phyloP scores from a whole-genome alignment of 2,329 filamentous ascomycete genomes.

The Aspergillus hortae region DNA sequence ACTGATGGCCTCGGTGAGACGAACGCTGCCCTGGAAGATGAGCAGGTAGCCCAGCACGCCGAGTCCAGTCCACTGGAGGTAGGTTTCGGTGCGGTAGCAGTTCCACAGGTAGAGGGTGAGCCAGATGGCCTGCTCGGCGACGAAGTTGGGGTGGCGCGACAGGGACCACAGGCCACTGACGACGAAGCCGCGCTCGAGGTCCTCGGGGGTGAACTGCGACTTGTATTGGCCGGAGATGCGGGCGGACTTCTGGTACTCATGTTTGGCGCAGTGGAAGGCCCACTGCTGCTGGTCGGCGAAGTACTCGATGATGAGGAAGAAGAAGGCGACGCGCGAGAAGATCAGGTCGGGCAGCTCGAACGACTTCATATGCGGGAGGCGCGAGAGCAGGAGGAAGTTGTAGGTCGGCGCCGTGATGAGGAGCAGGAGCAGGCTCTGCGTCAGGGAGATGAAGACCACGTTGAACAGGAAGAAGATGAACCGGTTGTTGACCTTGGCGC shows the following conservation, averaged over 20 bases:
- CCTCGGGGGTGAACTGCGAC: conserved; percentile 58
- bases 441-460: conserved; percentile 79
- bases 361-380: conserved; percentile 53
- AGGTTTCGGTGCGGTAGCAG: conserved; percentile 66
- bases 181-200: conserved; percentile 86
- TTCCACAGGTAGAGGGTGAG: conserved; percentile 83
- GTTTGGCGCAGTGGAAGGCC: conserved; percentile 80
- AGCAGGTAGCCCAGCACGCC: conserved; percentile 68
- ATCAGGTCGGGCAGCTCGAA: conserved; percentile 59
- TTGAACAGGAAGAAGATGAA: conserved; percentile 84
- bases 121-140: conserved; percentile 90
- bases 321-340: conserved; percentile 55
- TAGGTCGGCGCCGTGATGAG: conserved; percentile 79
- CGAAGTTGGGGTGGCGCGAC: conserved; percentile 92
- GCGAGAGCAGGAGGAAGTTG: conserved; percentile 69
- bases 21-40: conserved; percentile 86
- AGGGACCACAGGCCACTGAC: conserved; percentile 81
- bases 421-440: conserved; percentile 79
- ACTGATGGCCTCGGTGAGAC: conserved; percentile 79
- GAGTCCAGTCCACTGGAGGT: conserved; percentile 73
- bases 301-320: conserved; percentile 63
- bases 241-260: conserved; percentile 67
- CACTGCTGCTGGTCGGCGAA: conserved; percentile 92
- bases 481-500: conserved; percentile 62
- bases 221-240: conserved; percentile 60